Evolutionary conservation across 2,329 filamentous ascomycete species (phyloP).

Genomic region (Daldinia eschscholtzii): DNA sequence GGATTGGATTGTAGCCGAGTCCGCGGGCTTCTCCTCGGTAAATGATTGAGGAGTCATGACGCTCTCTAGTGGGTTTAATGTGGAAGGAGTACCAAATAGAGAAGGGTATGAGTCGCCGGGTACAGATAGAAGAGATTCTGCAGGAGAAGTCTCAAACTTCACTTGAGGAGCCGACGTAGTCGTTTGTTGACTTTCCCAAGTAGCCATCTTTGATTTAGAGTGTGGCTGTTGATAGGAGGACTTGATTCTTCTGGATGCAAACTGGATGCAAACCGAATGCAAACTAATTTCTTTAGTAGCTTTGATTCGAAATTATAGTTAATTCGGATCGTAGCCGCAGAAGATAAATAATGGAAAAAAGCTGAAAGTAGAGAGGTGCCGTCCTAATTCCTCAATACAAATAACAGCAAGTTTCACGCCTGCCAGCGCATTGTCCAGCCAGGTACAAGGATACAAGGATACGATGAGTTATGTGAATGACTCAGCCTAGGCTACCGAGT

Average conservation of each 20-base stretch:
- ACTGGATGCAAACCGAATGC: slow-evolving; percentile 19
- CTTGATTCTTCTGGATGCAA: slow-evolving; percentile 36
- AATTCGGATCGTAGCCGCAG: background rate
- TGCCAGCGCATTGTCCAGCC: slow-evolving; percentile 42
- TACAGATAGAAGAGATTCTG: slow-evolving; percentile 66
- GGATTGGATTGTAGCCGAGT: slow-evolving; percentile 40
- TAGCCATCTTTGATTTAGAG: slow-evolving; percentile 55
- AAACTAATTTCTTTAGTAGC: slow-evolving; percentile 22
- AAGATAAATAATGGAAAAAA: slow-evolving; percentile 26
- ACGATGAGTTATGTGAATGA: slow-evolving; percentile 19
- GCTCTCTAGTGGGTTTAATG: slow-evolving; percentile 61
- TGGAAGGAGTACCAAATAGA: slow-evolving; percentile 59
- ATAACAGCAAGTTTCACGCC: slow-evolving; percentile 48
- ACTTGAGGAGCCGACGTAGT: slow-evolving; percentile 57
- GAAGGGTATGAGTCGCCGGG: slow-evolving; percentile 64
- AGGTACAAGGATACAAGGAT: slow-evolving; percentile 23
- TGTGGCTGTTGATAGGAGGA: slow-evolving; percentile 34
- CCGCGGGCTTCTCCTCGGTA: slow-evolving; percentile 41
- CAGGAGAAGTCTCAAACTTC: slow-evolving; percentile 67
- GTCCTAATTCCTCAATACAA: slow-evolving; percentile 57
- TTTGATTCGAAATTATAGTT: background rate
- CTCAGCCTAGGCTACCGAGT: slow-evolving; percentile 41
- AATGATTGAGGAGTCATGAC: slow-evolving; percentile 63
- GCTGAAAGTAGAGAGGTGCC: slow-evolving; percentile 54
- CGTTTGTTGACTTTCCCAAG: slow-evolving; percentile 54